phyloP scores from a whole-genome alignment of 2,329 filamentous ascomycete genomes.

The Aspergillus pseudoglaucus region DNA sequence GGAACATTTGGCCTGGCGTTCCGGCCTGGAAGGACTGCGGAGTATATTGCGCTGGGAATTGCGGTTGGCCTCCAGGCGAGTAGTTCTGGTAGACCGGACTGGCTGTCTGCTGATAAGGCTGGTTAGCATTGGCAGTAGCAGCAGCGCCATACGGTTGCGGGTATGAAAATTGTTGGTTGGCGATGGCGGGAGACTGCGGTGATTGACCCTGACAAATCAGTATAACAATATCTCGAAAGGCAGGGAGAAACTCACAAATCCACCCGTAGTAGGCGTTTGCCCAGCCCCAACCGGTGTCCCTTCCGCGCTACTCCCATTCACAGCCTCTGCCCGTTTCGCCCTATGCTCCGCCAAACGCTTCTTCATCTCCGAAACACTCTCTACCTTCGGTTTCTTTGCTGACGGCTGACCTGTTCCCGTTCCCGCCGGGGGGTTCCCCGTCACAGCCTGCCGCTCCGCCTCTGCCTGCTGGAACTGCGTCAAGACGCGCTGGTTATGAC shows the following conservation, averaged over 20 bases:
- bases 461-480: constrained; percentile 80
- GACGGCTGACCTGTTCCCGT: constrained; percentile 39
- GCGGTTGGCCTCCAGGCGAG: constrained; percentile 31
- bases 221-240: neutral
- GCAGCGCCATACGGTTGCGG: constrained; percentile 36
- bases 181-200: constrained; percentile 33
- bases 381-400: constrained; percentile 62
- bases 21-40: constrained; percentile 21
- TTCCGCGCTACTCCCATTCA: constrained; percentile 52
- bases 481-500: constrained; percentile 80
- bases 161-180: constrained; percentile 31
- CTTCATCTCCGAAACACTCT: constrained; percentile 71
- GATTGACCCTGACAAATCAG: constrained; percentile 30
- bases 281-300: constrained; percentile 49
- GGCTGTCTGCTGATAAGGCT: constrained; percentile 39
- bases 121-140: constrained; percentile 13
- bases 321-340: constrained; percentile 57
- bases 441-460: constrained; percentile 71
- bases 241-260: constrained; percentile 52
- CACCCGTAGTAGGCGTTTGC: constrained; percentile 44
- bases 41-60: constrained; percentile 28
- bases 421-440: constrained; percentile 74
- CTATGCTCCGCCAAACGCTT: constrained; percentile 71
- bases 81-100: constrained; percentile 32
- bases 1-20: constrained; percentile 21